A percentile compares a stretch with the other conserved stretches of the same genome.
These are phyloP conservation scores for Hippophae tibetana DNA, from an alignment of 306 rosid species.

Conservation along the genomic window DNA sequence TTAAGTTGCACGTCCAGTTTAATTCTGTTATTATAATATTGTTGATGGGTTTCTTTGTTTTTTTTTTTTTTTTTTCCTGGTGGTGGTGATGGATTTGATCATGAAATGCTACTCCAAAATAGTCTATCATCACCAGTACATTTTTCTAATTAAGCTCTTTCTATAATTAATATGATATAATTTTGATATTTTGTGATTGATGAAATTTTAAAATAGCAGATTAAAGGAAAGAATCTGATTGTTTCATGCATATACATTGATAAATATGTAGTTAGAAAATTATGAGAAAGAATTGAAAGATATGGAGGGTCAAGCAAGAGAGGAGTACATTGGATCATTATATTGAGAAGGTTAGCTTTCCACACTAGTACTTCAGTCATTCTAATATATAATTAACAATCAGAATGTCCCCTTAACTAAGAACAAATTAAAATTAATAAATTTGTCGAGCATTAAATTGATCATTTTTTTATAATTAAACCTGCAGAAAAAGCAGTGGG, in stretches of 20 bases:
- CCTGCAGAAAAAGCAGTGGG: conserved; percentile 80
- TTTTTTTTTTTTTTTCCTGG: neutral
- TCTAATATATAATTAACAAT: too few relatives aligned
- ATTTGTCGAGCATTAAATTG: too few relatives aligned
- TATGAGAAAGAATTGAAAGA: conserved; percentile 32
- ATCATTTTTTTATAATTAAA: neutral
- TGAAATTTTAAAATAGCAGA: too few relatives aligned
- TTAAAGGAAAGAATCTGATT: neutral
- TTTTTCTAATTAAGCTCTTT: too few relatives aligned
- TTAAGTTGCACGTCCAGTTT: too few relatives aligned
- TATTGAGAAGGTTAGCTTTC: conserved; percentile 22
- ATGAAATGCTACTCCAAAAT: conserved; percentile 3
- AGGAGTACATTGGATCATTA: conserved; percentile 38
- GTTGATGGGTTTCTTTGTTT: neutral
- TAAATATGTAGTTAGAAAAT: conserved; percentile 11
- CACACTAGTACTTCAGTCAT: neutral
- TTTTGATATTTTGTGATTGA: too few relatives aligned
- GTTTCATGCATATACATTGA: too few relatives aligned
- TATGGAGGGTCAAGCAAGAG: conserved; percentile 39
- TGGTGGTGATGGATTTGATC: conserved; percentile 3
- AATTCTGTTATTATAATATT: neutral
- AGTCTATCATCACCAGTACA: too few relatives aligned
- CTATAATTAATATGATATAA: too few relatives aligned
- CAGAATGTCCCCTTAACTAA: too few relatives aligned
- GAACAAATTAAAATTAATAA: too few relatives aligned